Evolutionary conservation across 352 stramenopile species (phyloP).

Genomic region (Phytophthora sojae): DNA sequence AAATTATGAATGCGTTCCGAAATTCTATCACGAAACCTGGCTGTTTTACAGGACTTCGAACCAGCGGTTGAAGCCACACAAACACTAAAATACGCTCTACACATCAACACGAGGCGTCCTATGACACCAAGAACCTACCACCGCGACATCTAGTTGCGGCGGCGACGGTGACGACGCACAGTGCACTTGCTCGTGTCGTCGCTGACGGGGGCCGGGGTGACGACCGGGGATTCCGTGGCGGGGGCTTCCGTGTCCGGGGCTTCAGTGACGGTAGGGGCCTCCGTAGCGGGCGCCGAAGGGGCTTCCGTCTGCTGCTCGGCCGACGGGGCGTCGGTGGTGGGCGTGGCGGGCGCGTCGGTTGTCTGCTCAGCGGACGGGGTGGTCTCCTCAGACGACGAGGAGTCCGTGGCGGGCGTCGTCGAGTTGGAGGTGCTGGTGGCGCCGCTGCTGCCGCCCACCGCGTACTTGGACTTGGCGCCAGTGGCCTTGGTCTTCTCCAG

Average conservation of each 20-base stretch:
- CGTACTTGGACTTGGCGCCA: conserved; percentile 35
- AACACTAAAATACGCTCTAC: conserved; percentile 7
- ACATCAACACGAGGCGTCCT: conserved; percentile 12
- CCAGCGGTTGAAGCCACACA: conserved; percentile 10
- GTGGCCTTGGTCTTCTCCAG: conserved; percentile 32
- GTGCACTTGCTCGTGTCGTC: conserved; percentile 34
- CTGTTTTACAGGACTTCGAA: conserved; percentile 25
- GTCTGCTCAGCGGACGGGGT: conserved; percentile 9
- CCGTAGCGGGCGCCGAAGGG: conserved; percentile 10
- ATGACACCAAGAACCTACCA: conserved; percentile 16
- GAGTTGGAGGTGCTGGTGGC: conserved; percentile 15
- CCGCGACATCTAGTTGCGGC: conserved; percentile 29
- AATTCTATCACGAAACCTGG: conserved; percentile 17
- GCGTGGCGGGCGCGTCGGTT: conserved; percentile 5
- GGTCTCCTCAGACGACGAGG: conserved; percentile 21
- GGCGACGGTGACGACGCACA: conserved; percentile 23
- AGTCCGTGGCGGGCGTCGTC: conserved; percentile 24
- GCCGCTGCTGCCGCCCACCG: conserved; percentile 24
- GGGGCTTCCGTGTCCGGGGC: conserved; percentile 24
- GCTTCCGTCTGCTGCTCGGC: conserved; percentile 18
- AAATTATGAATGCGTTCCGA: conserved; percentile 28
- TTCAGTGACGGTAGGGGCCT: conserved; percentile 18
- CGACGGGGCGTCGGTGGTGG: conserved; percentile 5
- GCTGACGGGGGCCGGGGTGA: conserved; percentile 14
- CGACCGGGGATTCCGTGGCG: conserved; percentile 16